phyloP scores from a whole-genome alignment of 2,329 filamentous ascomycete species.

The Magnaporthiopsis incrustans region DNA sequence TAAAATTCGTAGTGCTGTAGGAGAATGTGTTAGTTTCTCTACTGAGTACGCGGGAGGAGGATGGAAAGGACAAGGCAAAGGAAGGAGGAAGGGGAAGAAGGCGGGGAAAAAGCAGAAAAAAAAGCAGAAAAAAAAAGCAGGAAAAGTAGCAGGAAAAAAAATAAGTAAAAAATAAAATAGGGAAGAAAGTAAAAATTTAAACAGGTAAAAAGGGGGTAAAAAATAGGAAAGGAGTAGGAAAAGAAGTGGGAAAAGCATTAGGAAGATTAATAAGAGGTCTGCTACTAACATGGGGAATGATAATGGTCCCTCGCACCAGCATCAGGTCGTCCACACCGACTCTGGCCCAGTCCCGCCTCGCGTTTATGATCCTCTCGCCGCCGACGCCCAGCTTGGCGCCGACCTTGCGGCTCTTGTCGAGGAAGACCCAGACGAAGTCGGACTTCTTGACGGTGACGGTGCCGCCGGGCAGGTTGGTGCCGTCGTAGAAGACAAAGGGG shows the following conservation, averaged over 20 bases:
- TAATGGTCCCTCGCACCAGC: slow-evolving; percentile 82
- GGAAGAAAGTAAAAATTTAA: too few relatives aligned
- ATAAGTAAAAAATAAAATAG: too few relatives aligned
- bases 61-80: too few relatives aligned
- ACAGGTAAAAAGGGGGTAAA: too few relatives aligned
- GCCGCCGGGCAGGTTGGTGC: slow-evolving; percentile 80
- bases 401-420: slow-evolving; percentile 86
- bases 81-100: too few relatives aligned
- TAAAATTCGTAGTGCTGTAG: slow-evolving; percentile 91
- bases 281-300: slow-evolving; percentile 79
- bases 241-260: background rate
- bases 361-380: slow-evolving; percentile 54
- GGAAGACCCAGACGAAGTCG: slow-evolving; percentile 84
- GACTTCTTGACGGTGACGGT: slow-evolving; percentile 85
- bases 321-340: slow-evolving; percentile 94
- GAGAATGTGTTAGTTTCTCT: background rate
- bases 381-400: slow-evolving; percentile 75
- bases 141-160: too few relatives aligned
- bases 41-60: too few relatives aligned
- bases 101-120: too few relatives aligned
- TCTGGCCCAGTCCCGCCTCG: slow-evolving; percentile 77
- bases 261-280: background rate
- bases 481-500: slow-evolving; percentile 96
- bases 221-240: slow-evolving; percentile 9
- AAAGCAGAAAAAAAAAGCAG: too few relatives aligned